Percentiles rank a stretch among this genome's conserved stretches.
These are phyloP conservation scores for Eucalyptus leucophloia DNA, from an alignment of 345 rosid genomes.

Conservation along the genomic window DNA sequence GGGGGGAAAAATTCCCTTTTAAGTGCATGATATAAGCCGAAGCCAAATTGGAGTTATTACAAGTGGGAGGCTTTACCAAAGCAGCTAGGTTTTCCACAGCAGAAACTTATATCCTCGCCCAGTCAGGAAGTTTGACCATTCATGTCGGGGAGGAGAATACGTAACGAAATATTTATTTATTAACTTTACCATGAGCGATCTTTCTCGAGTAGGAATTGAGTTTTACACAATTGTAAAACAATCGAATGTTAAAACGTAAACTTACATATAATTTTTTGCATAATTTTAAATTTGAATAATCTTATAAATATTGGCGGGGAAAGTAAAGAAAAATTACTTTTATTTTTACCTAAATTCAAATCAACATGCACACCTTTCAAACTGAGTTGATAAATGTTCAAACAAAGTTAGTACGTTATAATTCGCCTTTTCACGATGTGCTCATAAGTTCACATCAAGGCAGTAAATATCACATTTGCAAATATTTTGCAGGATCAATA, in stretches of 20 bases:
- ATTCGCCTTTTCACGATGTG: accelerated
- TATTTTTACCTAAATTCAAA: background rate
- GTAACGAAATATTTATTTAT: background rate
- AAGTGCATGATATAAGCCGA: too few species aligned
- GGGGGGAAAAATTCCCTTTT: too few species aligned
- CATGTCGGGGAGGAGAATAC: background rate
- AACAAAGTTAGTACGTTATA: background rate
- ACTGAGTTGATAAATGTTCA: background rate
- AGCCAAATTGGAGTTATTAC: too few species aligned
- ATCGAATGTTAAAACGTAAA: too few species aligned
- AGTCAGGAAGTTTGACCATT: background rate
- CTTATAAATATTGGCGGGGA: background rate
- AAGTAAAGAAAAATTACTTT: background rate
- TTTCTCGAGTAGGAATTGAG: background rate
- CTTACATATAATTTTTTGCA: background rate
- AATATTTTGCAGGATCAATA: background rate
- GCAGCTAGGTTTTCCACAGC: too few species aligned
- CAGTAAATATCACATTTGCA: background rate
- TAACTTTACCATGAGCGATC: background rate
- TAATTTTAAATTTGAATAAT: too few species aligned
- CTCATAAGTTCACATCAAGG: background rate
- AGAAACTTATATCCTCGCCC: background rate
- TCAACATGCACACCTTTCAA: background rate
- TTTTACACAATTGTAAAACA: background rate
- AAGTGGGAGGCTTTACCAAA: too few species aligned